A percentile compares a stretch with the other conserved stretches of the same genome.
phyloP scores from a whole-genome alignment of 2,329 filamentous ascomycete species.

The Exophiala sp. region DNA sequence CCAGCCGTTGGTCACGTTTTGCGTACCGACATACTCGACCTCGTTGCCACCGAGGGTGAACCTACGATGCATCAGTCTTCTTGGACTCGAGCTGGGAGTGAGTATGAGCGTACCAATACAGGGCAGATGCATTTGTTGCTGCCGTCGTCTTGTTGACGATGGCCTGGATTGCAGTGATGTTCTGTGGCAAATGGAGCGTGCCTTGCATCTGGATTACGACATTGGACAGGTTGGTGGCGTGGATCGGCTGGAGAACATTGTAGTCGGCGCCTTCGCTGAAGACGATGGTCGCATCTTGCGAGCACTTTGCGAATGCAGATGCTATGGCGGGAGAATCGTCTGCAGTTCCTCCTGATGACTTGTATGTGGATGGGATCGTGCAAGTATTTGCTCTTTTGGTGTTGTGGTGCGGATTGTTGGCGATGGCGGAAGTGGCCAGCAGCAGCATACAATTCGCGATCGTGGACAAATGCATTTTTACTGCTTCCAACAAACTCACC shows the following conservation, averaged over 20 bases:
- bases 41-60: constrained; percentile 32
- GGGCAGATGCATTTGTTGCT: constrained; percentile 29
- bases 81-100: not conserved
- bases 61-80: constrained; percentile 2
- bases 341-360: constrained; percentile 34
- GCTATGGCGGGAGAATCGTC: constrained; percentile 42
- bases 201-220: constrained; percentile 43
- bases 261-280: constrained; percentile 43
- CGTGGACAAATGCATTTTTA: too few relatives aligned
- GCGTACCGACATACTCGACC: constrained; percentile 35
- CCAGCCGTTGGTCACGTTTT: constrained; percentile 41
- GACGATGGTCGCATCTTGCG: constrained; percentile 34
- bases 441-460: too few relatives aligned
- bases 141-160: constrained; percentile 35
- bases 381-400: constrained; percentile 3
- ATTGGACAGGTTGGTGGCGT: constrained; percentile 40
- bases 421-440: too few relatives aligned
- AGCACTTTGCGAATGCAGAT: constrained; percentile 37
- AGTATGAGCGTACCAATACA: constrained; percentile 36
- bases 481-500: too few relatives aligned
- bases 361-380: constrained; percentile 24
- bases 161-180: constrained; percentile 38
- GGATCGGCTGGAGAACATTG: constrained; percentile 41
- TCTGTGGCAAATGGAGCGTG: constrained; percentile 44
- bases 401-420: not conserved